Percentiles rank a stretch among this genome's conserved stretches.
Evolutionary conservation across 2,329 filamentous ascomycete species (phyloP).

Genomic region (Ophiosphaerella herpotricha): DNA sequence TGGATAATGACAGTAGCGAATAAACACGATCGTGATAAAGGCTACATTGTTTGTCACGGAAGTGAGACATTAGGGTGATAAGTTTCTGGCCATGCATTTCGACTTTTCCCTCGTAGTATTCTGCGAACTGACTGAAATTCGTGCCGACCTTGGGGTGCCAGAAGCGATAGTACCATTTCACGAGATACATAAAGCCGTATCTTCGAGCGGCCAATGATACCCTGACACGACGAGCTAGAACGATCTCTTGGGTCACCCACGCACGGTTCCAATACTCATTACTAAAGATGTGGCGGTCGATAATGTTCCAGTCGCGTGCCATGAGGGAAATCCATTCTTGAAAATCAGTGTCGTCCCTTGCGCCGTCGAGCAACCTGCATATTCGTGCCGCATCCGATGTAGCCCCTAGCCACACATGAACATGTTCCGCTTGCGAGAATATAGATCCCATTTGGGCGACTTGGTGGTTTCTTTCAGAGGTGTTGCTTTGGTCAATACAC

Average conservation of each 20-base stretch:
- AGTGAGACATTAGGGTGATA: too few species aligned
- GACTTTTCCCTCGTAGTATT: too few species aligned
- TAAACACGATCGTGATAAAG: too few species aligned
- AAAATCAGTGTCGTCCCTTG: too few species aligned
- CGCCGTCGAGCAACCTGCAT: too few species aligned
- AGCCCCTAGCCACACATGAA: not conserved
- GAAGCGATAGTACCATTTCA: too few species aligned
- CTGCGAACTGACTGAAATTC: too few species aligned
- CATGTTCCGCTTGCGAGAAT: not conserved
- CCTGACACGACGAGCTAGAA: not conserved
- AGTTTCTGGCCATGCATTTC: too few species aligned
- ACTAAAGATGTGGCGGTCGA: not conserved
- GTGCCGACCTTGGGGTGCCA: too few species aligned
- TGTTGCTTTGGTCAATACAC: conserved; percentile 11
- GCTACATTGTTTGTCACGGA: too few species aligned
- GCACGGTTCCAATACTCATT: conserved; percentile 5
- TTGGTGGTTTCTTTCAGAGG: conserved; percentile 7
- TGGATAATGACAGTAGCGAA: too few species aligned
- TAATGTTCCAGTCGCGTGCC: not conserved
- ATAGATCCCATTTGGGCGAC: conserved; percentile 6
- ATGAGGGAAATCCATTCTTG: not conserved
- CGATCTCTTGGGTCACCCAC: conserved; percentile 8
- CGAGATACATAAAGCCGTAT: too few species aligned
- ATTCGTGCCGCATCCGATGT: not conserved
- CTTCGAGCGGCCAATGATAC: not conserved